Base-by-base conservation (phyloP, 345 rosid genomes). In the Clarkia xantiana region DNA sequence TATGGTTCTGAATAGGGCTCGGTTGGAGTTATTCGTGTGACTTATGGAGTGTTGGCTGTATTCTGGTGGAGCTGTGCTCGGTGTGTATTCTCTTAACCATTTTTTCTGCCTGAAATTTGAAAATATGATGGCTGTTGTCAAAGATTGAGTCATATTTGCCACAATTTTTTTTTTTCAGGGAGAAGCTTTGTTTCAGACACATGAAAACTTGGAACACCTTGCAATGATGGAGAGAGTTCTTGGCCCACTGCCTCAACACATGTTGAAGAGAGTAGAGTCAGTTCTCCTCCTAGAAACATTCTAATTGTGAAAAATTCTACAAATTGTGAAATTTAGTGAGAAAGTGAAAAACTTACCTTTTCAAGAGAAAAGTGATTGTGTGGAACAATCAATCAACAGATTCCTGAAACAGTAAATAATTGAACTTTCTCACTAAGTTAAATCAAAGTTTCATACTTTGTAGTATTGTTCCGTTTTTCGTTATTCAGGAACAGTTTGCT, bases 221-320 rank as follows among this genome's bases (percentile, higher is more conserved):
- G 90, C 85, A 16, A 78, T 81, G 85, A 81, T 81, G 82, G 85
- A 81, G 66, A 76, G 76, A 71, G 80, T 71, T 53, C 64, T 81
- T 42, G 85, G 90, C 29, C 76, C 72, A 3, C 53, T 81, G 50
- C 85, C 90, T 47, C 85, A 62, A 52, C 85, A 73, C 56, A 71
- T 77, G 72, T 47, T 76, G 63, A 69, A 67, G 45, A 71, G 77
- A 71, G 78, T 52, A 12, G 76, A 71, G 89, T 81, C 49, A n/a
- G 80, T 62, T 42, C 44, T 45, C 40, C 14, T 18, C 58, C 38
- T 40, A 45, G 44, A 47, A 40, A 18, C 16, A 45, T n/a, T 34
- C 19, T 57, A 48, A 18, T 34, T 3, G 9, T 25, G 18, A 19
- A 14, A 10, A 29, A 29, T 7, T 29, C 36, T 29, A 29, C 36